A percentile compares a stretch with the other conserved stretches of the same genome.
phyloP scores from a whole-genome alignment of 2,329 filamentous ascomycete species.

The Magnaporthiopsis incrustans region DNA sequence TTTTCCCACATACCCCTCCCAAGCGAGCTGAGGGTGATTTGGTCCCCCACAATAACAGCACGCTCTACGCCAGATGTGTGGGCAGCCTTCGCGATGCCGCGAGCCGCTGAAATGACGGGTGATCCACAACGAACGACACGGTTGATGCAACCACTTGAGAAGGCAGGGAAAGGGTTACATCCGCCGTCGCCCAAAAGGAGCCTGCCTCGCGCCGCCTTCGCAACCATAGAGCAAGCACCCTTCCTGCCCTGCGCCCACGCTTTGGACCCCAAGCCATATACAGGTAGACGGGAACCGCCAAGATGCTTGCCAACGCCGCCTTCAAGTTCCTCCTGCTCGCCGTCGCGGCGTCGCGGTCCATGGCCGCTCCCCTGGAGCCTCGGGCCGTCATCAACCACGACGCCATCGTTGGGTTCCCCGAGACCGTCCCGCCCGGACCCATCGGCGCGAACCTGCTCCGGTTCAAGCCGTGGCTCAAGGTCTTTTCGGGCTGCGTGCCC shows the following conservation, averaged over 20 bases:
- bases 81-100: neutral
- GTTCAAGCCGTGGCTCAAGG: conserved; percentile 47
- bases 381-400: conserved; percentile 21
- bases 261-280: too few species aligned
- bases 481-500: conserved; percentile 53
- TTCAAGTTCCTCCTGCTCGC: conserved; percentile 1
- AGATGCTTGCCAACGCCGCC: conserved; percentile 1
- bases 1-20: too few species aligned
- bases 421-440: conserved; percentile 40
- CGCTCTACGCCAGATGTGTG: too few species aligned
- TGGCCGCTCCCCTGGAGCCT: conserved; percentile 10
- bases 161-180: too few species aligned
- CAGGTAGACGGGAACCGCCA: neutral
- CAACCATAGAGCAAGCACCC: neutral
- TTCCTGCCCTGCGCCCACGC: too few species aligned
- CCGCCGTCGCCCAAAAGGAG: neutral
- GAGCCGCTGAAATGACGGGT: neutral
- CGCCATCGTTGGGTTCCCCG: conserved; percentile 40
- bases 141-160: neutral
- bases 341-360: neutral
- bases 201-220: neutral
- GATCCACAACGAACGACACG: neutral
- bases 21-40: too few species aligned
- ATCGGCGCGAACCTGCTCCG: conserved; percentile 41
- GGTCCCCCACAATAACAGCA: neutral